phyloP scores from a whole-genome alignment of 352 stramenopile species.

The Pythium aristosporum region DNA sequence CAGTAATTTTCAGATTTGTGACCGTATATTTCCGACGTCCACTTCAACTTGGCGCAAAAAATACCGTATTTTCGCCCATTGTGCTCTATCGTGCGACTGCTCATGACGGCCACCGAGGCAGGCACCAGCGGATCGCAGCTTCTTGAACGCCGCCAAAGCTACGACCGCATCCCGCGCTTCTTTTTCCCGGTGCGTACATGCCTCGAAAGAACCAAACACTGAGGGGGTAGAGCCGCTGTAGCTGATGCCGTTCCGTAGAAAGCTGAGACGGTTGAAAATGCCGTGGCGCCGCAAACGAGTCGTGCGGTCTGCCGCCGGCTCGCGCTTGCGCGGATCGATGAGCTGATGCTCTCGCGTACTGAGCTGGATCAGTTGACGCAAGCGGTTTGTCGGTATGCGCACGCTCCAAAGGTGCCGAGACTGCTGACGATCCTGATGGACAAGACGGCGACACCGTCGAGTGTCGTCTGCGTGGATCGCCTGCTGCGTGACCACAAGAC shows the following conservation, averaged over 20 bases:
- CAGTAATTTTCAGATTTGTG: neutral
- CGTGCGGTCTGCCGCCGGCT: constrained; percentile 18
- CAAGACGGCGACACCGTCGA: constrained; percentile 20
- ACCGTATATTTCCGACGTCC: neutral
- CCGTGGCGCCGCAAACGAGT: neutral
- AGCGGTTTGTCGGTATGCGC: constrained; percentile 6
- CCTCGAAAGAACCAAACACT: neutral
- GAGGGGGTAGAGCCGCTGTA: neutral
- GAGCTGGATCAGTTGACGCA: constrained; percentile 12
- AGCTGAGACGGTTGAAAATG: neutral
- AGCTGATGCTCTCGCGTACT: constrained; percentile 4
- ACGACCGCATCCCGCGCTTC: constrained; percentile 42
- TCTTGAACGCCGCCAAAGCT: constrained; percentile 25
- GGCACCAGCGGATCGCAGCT: constrained; percentile 5
- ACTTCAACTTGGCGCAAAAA: constrained; percentile 10
- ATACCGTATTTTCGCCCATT: neutral
- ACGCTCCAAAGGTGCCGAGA: constrained; percentile 18
- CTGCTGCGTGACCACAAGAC: constrained; percentile 33
- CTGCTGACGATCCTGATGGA: constrained; percentile 34
- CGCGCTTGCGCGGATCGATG: constrained; percentile 19
- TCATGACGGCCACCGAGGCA: neutral
- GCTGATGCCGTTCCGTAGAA: constrained; percentile 8
- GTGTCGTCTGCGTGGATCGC: constrained; percentile 38
- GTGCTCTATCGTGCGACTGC: neutral
- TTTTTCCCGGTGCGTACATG: constrained; percentile 33